Evolutionary conservation across 768 basidiomycete genomes (phyloP).

Genomic region (Hygrophoropsis aurantiaca): DNA sequence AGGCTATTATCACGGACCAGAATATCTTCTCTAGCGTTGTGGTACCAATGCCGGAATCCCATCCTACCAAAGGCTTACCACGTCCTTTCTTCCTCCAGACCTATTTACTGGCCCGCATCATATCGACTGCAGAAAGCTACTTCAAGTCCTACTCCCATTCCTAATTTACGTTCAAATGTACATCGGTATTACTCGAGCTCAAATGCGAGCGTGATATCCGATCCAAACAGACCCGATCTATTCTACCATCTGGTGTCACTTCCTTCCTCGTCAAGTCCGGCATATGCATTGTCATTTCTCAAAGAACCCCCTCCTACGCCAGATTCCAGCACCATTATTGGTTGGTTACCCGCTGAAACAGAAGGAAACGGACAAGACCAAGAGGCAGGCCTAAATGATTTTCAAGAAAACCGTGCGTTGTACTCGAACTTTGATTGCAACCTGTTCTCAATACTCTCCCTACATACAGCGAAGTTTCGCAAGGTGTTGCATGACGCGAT

Average conservation of each 20-base stretch:
- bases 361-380: conserved; percentile 24
- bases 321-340: conserved; percentile 56
- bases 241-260: conserved; percentile 67
- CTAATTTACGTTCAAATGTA: background rate
- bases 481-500: conserved; percentile 61
- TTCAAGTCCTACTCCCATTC: no score
- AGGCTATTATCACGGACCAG: no score
- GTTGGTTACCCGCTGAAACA: conserved; percentile 63
- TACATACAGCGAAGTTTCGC: conserved; percentile 53
- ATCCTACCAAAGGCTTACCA: no score
- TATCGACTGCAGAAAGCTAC: no score
- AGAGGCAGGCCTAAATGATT: conserved; percentile 66
- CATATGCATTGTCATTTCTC: conserved; percentile 69
- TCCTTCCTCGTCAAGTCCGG: conserved; percentile 41
- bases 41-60: no score
- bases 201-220: conserved; percentile 29
- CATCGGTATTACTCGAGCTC: background rate
- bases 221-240: conserved; percentile 63
- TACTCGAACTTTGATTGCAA: background rate
- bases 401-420: conserved; percentile 66
- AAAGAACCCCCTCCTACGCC: conserved; percentile 40
- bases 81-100: no score
- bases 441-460: background rate
- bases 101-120: no score
- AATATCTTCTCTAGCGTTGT: no score